A percentile compares a stretch with the other conserved stretches of the same genome.
These are phyloP conservation scores for Miscanthus lutarioriparius DNA, from an alignment of 176 grass and related monocot genomes.

Conservation along the genomic window DNA sequence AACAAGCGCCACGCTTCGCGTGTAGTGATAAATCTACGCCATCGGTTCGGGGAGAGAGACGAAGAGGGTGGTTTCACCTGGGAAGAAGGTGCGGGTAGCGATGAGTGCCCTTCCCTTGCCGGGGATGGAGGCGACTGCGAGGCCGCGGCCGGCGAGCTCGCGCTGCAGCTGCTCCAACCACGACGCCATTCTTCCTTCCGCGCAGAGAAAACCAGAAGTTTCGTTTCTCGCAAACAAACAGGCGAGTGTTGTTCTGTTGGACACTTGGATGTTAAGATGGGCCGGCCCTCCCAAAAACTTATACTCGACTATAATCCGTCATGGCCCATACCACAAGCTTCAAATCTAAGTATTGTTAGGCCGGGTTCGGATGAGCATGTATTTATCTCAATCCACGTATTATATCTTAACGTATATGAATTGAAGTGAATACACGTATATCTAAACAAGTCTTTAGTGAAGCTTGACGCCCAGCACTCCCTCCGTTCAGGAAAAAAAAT, in stretches of 20 bases:
- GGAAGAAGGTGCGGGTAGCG: slow-evolving; percentile 56
- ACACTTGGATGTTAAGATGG: not conserved
- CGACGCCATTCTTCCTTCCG: slow-evolving; percentile 28
- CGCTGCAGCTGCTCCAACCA: slow-evolving; percentile 65
- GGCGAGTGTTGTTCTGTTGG: not conserved
- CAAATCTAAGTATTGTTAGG: too few relatives aligned
- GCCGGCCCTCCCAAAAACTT: not conserved
- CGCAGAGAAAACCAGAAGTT: not conserved
- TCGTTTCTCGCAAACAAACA: not conserved
- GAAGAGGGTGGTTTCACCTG: slow-evolving; percentile 23
- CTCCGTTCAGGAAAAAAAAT: too few relatives aligned
- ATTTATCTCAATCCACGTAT: too few relatives aligned
- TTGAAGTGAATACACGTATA: too few relatives aligned
- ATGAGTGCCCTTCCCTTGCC: slow-evolving; percentile 66
- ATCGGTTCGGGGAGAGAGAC: not conserved
- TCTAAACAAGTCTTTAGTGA: too few relatives aligned
- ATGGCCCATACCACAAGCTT: not conserved
- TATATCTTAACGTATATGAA: too few relatives aligned
- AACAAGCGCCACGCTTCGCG: not conserved
- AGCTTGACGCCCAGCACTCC: too few relatives aligned
- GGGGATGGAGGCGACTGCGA: slow-evolving; percentile 52
- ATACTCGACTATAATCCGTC: not conserved
- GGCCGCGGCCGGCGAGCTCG: slow-evolving; percentile 51
- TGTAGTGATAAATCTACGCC: not conserved
- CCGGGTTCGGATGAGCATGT: too few relatives aligned